Evolutionary conservation across 805 yeast species (phyloP), one percentile per base, ranked within the genome.

Genomic region (Vanderwaltozyma polyspora): DNA sequence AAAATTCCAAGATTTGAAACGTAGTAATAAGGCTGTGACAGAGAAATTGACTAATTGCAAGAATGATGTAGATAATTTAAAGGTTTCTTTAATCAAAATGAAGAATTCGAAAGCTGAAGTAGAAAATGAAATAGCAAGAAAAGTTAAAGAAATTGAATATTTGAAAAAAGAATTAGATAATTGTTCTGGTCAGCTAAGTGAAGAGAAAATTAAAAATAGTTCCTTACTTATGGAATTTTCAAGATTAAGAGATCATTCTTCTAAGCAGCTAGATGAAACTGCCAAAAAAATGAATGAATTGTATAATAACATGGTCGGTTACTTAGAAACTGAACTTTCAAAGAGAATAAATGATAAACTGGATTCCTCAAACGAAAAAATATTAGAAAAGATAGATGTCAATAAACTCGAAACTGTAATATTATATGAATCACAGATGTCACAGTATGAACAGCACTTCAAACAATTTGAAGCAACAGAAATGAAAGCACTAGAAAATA

Each of bases 141-240:
- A 49, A 40, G 40, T 40, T 19, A 59, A 55, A 35, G 67, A 64
- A 15, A 57, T 65, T 13, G 51, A 50, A 13, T 46, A 51, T 19
- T 42, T 65, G 23, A 60, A 55, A 37, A 38, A 53, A 25, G 64
- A 59, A 33, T 40, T 66, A 5, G 66, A 67, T 46, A 66, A 66
- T 36, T 52, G 63, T 17, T 59, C 70, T 8, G 71, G 72, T 1
- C 57, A 64, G 31, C 50, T 69, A 27, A 64, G 68, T 7, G 74
- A 68, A 35, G 72, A 68, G 41, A 68, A 64, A 35, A 51, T 66
- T 10, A 63, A 56, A 34, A 61, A 47, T 31, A 39, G 43, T 23
- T 41, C 50, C 2, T 32, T 55, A 6, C 19, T 49, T 5, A 43
- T 46, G 17, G 53, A 53, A 28, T 27, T 46, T 39, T 29, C 33